These are phyloP conservation scores for Cyberlindnera nakhonratchasimensis DNA, from an alignment of 805 yeast species.

Conservation along the genomic window DNA sequence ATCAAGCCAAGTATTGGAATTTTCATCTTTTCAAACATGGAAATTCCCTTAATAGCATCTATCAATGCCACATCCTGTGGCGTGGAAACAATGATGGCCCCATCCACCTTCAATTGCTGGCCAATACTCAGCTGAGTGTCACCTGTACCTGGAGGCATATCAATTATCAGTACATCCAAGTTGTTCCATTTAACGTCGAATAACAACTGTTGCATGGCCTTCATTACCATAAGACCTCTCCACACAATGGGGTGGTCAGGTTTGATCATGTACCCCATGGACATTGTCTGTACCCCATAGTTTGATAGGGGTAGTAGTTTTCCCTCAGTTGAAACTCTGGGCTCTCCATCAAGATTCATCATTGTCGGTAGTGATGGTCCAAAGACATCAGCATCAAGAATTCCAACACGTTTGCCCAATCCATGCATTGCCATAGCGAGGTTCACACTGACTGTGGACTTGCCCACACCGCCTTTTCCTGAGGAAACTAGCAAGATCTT, in stretches of 20 bases:
- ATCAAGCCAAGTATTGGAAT: conserved; percentile 76
- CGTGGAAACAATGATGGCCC: conserved; percentile 79
- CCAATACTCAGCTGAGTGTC: conserved; percentile 82
- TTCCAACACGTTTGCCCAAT: conserved; percentile 56
- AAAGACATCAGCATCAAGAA: conserved; percentile 77
- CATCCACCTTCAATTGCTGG: conserved; percentile 71
- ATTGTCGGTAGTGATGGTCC: conserved; percentile 82
- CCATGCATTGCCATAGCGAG: conserved; percentile 58
- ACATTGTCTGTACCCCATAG: conserved; percentile 80
- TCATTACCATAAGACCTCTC: conserved; percentile 86
- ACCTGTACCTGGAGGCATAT: conserved; percentile 92
- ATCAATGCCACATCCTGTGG: conserved; percentile 82
- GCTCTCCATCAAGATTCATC: conserved; percentile 67
- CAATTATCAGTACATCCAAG: conserved; percentile 68
- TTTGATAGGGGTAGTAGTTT: conserved; percentile 63
- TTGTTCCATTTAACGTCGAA: conserved; percentile 76
- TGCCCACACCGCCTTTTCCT: conserved; percentile 86
- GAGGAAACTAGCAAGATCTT: conserved; percentile 66
- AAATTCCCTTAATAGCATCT: conserved; percentile 76
- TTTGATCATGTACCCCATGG: conserved; percentile 77
- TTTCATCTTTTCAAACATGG: conserved; percentile 69
- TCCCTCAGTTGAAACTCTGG: conserved; percentile 50
- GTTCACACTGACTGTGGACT: conserved; percentile 69
- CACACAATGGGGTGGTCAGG: conserved; percentile 73
- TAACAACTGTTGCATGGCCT: conserved; percentile 78